Evolutionary conservation across 371 early-diverging fungal species (phyloP).

Genomic region (Circinella minor): DNA sequence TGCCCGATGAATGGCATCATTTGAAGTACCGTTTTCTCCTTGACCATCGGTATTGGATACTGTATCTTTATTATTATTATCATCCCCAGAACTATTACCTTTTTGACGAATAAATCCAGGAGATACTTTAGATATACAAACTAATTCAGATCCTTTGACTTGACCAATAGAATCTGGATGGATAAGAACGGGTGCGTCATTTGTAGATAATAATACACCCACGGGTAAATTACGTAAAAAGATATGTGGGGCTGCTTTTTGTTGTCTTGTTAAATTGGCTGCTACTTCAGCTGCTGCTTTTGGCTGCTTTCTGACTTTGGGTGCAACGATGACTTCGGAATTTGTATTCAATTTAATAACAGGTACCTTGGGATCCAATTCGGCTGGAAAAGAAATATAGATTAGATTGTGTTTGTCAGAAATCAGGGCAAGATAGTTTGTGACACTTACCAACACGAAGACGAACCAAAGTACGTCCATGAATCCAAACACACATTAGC

Average conservation of each 20-base stretch:
- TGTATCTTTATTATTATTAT: conserved; percentile 5
- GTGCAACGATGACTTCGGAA: conserved; percentile 81
- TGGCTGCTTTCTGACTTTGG: conserved; percentile 59
- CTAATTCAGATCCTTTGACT: conserved; percentile 21
- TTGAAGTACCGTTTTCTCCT: conserved; percentile 24
- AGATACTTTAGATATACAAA: conserved; percentile 27
- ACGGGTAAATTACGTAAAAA: conserved; percentile 29
- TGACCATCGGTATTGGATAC: neutral
- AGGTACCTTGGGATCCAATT: conserved; percentile 58
- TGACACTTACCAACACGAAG: conserved; percentile 56
- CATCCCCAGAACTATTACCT: neutral
- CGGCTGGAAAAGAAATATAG: conserved; percentile 39
- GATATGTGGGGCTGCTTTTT: conserved; percentile 28
- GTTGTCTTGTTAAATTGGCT: conserved; percentile 18
- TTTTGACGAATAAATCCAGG: conserved; percentile 29
- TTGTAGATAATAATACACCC: too few species aligned
- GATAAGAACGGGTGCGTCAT: conserved; percentile 14
- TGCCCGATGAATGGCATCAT: conserved; percentile 25
- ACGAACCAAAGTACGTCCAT: conserved; percentile 64
- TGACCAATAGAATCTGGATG: conserved; percentile 31
- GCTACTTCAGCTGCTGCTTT: conserved; percentile 24
- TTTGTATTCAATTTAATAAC: conserved; percentile 69
- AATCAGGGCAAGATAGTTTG: too few species aligned
- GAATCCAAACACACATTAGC: conserved; percentile 76
- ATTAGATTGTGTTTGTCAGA: neutral